Percentiles rank a stretch among this genome's conserved stretches.
Conservation (phyloP, 1,284 basidiomycete genomes). For the Malassezia sympodialis region DNA sequence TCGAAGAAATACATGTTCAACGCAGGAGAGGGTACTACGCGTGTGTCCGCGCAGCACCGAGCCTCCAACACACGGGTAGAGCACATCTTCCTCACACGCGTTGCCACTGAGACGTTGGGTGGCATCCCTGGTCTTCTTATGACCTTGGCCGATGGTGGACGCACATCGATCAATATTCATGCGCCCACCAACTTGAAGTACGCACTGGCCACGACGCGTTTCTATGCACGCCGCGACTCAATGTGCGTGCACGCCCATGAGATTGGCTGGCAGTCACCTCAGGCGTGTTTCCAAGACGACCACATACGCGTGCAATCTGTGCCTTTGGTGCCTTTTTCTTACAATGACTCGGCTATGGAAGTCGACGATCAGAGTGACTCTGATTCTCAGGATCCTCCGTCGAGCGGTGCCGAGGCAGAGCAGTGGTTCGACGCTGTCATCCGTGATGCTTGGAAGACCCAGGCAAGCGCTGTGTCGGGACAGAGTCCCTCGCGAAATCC, state of each 20-base stretch:
- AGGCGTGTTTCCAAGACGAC: conserved; percentile 54
- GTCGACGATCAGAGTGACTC: not conserved
- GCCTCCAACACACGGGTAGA: conserved; percentile 59
- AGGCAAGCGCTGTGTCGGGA: not conserved
- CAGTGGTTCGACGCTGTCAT: conserved; percentile 1
- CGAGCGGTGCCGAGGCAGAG: conserved; percentile 3
- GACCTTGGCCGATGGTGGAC: conserved; percentile 65
- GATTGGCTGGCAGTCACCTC: conserved; percentile 17
- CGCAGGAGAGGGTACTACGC: conserved; percentile 66
- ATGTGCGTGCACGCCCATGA: conserved; percentile 25
- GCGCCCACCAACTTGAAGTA: conserved; percentile 67
- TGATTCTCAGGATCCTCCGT: conserved; percentile 10
- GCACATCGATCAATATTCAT: conserved; percentile 56
- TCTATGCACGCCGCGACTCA: conserved; percentile 28
- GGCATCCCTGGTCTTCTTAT: conserved; percentile 61
- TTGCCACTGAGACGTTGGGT: conserved; percentile 54
- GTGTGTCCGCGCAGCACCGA: conserved; percentile 62
- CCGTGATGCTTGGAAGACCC: conserved; percentile 3
- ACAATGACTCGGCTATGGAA: not conserved
- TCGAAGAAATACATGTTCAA: conserved; percentile 75
- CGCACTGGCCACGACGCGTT: conserved; percentile 58
- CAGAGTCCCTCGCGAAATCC: conserved; percentile 4
- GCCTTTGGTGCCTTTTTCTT: conserved; percentile 51
- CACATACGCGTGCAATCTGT: conserved; percentile 60
- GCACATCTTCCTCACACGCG: conserved; percentile 64